Evolutionary conservation across 2,329 filamentous ascomycete species (phyloP), one percentile per base, ranked within the genome.

Genomic region (Leptosphaerulina australis): DNA sequence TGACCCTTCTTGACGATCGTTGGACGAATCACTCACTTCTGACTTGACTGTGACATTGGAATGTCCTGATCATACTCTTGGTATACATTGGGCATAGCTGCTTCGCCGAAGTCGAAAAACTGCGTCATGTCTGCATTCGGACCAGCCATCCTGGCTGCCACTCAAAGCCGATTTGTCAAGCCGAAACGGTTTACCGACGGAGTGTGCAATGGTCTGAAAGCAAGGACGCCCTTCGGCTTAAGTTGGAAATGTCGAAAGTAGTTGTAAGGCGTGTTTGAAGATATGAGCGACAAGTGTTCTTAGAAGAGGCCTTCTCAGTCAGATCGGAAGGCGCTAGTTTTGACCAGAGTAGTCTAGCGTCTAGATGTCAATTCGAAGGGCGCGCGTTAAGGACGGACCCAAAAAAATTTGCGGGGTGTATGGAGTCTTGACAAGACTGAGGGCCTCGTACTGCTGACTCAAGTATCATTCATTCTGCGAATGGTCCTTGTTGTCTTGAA

Each of bases 71-170:
- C 36, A 12, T n/a, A 7, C 20, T 60, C 47, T 44, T 63, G 55
- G 20, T 54, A 39, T 34, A 48, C 41, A 51, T 70, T 63, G 29
- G 68, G 57, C 50, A 69, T 62, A 25, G 68, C 60, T n/a, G 71
- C 68, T 53, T 72, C 67, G n/a, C 66, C 66, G 40, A 74, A 74
- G 56, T 74, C 71, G 58, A 74, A 73, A 54, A 68, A 72, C 38
- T 70, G 64, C 10, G 62, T 63, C 63, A 74, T 71, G 44, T 71
- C 65, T 26, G 70, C 53, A 50, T 58, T 63, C 31, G 65, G 58
- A 26, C 58, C 59, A 53, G 59, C 59, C 68, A 71, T 71, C 43
- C 28, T 58, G 54, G 41, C 34, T 4, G 30, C 35, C 30, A 30
- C 25, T 46, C 15, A 11, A 12, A 6, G 21, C 24, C 35, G 26